Base-by-base conservation (phyloP, 2,329 filamentous ascomycete species). In the Mycosphaerelloides madeirae region DNA sequence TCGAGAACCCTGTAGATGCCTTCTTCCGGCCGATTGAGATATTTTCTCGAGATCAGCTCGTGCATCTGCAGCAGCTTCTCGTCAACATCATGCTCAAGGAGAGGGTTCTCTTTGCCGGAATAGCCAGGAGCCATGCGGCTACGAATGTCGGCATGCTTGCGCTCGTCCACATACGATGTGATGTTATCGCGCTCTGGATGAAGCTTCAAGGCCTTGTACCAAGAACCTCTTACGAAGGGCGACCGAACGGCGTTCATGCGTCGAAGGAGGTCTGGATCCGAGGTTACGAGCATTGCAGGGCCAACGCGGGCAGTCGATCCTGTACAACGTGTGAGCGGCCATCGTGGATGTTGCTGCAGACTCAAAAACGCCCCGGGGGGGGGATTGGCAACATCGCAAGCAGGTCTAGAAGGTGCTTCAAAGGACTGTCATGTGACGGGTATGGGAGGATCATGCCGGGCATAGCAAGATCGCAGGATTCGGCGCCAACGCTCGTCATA, bases 101-200 rank as follows among this genome's bases (percentile, higher is more conserved):
- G 53, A 13, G 54, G 49, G 16, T 67, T 68, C 46, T 69, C 66
- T 44, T 67, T 67, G 45, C 68, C 67, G 8, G 65, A 61, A 41
- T 69, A 69, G 22, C 65, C 65, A 7, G 62, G 60, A 1, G 64
- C 61, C 64, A 67, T 66, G 37, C 60, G 58, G 16, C 46, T 60
- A 13, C 65, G 61, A 36, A 68, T 59, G 29, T 64, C 62, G 31
- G 62, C 59, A 59, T 68, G 66, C 20, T 64, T 61, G 40, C 52
- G 50, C 49, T 68, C 66, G 44, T 69, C 65, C 29, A 61, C 58
- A 33, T 64, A 59, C 7, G 64, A 67, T 7, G 62, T 64, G 50
- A 69, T 66, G 51, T 67, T 68, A 47, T 68, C 66, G 3, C 62
- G 60, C 19, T 65, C 64, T 2, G 66, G 66, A 44, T 68, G 65